A percentile compares a stretch with the other conserved stretches of the same genome.
Conservation (phyloP, 768 basidiomycete species). For the Heimioporus sp. region DNA sequence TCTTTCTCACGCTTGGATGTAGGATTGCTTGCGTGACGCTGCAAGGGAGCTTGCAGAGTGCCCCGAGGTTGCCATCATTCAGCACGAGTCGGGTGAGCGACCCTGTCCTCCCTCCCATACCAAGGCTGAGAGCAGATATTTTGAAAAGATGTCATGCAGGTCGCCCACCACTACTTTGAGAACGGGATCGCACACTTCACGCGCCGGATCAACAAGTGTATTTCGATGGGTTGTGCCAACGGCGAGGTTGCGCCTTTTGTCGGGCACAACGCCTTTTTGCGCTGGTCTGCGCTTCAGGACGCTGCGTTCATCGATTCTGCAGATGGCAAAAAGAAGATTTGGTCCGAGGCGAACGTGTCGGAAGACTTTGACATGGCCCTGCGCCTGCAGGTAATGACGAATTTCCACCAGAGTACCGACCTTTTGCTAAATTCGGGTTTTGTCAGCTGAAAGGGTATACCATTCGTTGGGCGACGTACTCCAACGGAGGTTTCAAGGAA, state of each 20-base stretch:
- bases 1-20: background rate
- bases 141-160: slow-evolving; percentile 78
- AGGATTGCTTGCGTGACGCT: slow-evolving; percentile 90
- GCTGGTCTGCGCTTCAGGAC: slow-evolving; percentile 91
- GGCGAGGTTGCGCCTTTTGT: slow-evolving; percentile 79
- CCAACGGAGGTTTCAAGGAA: slow-evolving; percentile 85
- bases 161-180: slow-evolving; percentile 86
- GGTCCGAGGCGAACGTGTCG: slow-evolving; percentile 66
- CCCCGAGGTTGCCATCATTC: slow-evolving; percentile 88
- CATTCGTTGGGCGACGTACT: slow-evolving; percentile 75
- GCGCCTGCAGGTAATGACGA: slow-evolving; percentile 42
- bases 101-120: slow-evolving; percentile 2
- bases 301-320: slow-evolving; percentile 64
- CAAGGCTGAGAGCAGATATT: slow-evolving; percentile 27
- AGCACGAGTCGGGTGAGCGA: slow-evolving; percentile 73
- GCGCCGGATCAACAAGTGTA: slow-evolving; percentile 82
- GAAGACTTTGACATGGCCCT: slow-evolving; percentile 73
- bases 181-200: slow-evolving; percentile 93
- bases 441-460: slow-evolving; percentile 30
- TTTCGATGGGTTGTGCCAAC: slow-evolving; percentile 76
- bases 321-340: slow-evolving; percentile 63
- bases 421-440: slow-evolving; percentile 46
- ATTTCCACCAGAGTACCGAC: slow-evolving; percentile 39
- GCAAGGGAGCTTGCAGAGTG: slow-evolving; percentile 80
- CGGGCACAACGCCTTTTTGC: slow-evolving; percentile 85